These are phyloP conservation scores for Daldinia childiae DNA, from an alignment of 495 filamentous ascomycete species.

Conservation along the genomic window DNA sequence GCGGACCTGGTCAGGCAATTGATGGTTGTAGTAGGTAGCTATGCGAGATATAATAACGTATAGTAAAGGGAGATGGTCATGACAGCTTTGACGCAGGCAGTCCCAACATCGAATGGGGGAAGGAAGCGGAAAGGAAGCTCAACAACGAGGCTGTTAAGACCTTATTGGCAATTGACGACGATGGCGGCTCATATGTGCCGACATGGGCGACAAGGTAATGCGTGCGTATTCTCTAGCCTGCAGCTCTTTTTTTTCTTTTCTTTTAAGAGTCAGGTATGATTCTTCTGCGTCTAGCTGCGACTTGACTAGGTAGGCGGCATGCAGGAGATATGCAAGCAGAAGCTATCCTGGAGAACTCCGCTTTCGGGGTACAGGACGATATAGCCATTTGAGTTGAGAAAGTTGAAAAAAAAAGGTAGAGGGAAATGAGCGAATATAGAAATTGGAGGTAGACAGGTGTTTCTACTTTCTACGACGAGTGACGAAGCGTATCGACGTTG, in stretches of 20 bases:
- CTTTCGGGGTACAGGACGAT: slow-evolving; percentile 38
- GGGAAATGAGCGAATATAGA: slow-evolving; percentile 44
- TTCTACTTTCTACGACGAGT: slow-evolving; percentile 12
- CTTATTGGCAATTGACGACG: slow-evolving; percentile 38
- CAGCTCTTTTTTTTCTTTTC: slow-evolving; percentile 3
- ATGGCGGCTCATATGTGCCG: slow-evolving; percentile 35
- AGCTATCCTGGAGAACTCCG: slow-evolving; percentile 40
- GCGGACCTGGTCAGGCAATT: slow-evolving; percentile 18
- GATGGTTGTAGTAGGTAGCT: slow-evolving; percentile 24
- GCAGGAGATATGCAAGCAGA: slow-evolving; percentile 42
- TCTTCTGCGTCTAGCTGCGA: slow-evolving; percentile 29
- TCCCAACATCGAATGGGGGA: slow-evolving; percentile 34
- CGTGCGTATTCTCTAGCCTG: slow-evolving; percentile 18
- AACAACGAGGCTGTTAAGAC: slow-evolving; percentile 37
- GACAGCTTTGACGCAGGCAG: slow-evolving; percentile 31
- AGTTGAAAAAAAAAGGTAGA: slow-evolving; percentile 1
- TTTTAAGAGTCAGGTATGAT: slow-evolving; percentile 26
- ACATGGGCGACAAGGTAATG: slow-evolving; percentile 20
- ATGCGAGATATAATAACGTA: slow-evolving; percentile 32
- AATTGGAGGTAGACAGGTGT: slow-evolving; percentile 49
- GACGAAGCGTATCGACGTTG: slow-evolving; percentile 30
- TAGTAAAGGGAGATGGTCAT: slow-evolving; percentile 29
- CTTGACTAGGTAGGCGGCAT: slow-evolving; percentile 30
- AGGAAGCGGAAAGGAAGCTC: slow-evolving; percentile 27
- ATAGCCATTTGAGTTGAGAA: slow-evolving; percentile 34